phyloP scores from a whole-genome alignment of 2,329 filamentous ascomycete genomes.

The Phialocephala sp. region DNA sequence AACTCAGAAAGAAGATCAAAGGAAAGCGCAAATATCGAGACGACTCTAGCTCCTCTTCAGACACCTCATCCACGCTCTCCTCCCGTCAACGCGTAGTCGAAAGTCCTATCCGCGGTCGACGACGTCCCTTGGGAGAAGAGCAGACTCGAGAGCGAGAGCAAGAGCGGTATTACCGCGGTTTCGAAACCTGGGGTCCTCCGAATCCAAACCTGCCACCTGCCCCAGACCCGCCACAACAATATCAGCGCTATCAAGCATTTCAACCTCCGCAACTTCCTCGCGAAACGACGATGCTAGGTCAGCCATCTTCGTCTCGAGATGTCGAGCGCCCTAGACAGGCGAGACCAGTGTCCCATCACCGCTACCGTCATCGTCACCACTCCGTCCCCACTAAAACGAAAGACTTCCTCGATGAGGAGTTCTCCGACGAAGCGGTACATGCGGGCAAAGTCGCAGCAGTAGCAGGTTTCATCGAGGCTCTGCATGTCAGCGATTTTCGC shows the following conservation, averaged over 20 bases:
- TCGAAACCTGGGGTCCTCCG: constrained; percentile 8
- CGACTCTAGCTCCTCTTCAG: background rate
- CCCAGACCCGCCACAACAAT: constrained; percentile 9
- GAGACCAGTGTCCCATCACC: background rate
- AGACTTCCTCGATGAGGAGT: background rate
- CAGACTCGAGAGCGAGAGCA: constrained; percentile 1
- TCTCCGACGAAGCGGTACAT: constrained; percentile 29
- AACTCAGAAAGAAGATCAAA: constrained; percentile 10
- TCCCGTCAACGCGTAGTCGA: background rate
- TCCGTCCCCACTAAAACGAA: background rate
- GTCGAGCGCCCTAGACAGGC: background rate
- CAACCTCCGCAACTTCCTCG: background rate
- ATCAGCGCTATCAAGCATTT: background rate
- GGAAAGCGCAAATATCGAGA: constrained; percentile 9
- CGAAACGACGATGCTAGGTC: background rate
- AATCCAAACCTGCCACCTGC: background rate
- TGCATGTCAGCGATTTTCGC: constrained; percentile 49
- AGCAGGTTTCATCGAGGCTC: constrained; percentile 47
- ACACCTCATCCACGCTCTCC: background rate
- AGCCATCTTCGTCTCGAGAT: background rate
- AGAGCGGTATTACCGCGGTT: constrained; percentile 9
- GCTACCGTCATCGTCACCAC: background rate
- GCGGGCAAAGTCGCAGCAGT: constrained; percentile 37
- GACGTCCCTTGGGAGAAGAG: constrained; percentile 9
- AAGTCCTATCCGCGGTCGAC: background rate